Base-by-base conservation (phyloP, 75 land plant genomes). In the Selaginella moellendorffii region DNA sequence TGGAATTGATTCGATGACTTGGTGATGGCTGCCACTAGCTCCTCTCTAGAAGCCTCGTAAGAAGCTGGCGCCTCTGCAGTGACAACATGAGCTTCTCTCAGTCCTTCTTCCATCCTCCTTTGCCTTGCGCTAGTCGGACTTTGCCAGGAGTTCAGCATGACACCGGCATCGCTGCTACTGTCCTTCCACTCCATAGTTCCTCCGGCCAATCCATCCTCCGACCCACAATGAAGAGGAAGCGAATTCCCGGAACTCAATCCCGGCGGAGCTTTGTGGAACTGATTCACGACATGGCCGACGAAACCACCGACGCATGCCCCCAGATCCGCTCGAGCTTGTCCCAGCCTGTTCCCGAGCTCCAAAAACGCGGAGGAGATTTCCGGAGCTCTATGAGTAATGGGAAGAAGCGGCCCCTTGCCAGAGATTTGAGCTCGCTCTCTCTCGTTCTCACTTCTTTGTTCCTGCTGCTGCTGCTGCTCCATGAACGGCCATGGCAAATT, bases 261-360 rank as follows among this genome's bases (percentile, higher is more conserved):
- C 79, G 87, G 27, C 89, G 89, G 5, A 88, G 54, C 77, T 20
- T 63, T 52, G 14, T 81, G 84, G 54, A 89, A 53, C 54, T 70
- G 46, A 66, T 83, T 61, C 29, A 69, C 62, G 14, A 84, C 69
- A 63, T 80, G 77, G 62, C 88, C 81, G 0, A 80, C 85, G 62
- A 90, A 27, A 9, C 83, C 96, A 36, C 78, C 83, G 65, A 95
- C 53, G 31, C 65, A 72, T 5, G 83, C 75, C 26, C 99, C 85
- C 1, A 95, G 65, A 18, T 76, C 81, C 14, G 81, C 85, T 65
- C 90, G 90, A 1, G 73, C 99, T 54, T 79, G 87, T 28, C 90
- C 96, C 5, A 88, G 53, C 54, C 74, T 76, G 53, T 72, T 73
- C 54, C 87, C 85, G 27, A 86, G 65, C 56, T 82, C 88, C n/a